Evolutionary conservation across 139 green algal genomes (phyloP).

Genomic region (Zygnema circumcarinatum): DNA sequence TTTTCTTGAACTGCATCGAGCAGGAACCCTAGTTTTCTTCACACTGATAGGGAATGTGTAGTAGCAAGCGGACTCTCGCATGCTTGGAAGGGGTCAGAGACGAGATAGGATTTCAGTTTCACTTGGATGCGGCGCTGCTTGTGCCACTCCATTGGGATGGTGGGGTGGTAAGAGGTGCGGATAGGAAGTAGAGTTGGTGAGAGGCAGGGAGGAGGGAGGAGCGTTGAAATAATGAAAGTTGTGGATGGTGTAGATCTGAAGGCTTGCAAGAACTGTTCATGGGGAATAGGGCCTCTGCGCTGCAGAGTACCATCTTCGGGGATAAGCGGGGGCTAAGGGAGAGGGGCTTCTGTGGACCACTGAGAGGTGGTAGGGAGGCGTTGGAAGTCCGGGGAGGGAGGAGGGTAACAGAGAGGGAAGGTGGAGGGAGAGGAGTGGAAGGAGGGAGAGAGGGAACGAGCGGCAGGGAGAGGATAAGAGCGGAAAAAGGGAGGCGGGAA

Average conservation of each 20-base stretch:
- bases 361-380: not conserved
- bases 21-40: not conserved
- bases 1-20: too few species aligned
- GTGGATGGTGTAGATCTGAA: too few species aligned
- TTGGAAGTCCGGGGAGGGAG: not conserved
- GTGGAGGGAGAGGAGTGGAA: not conserved
- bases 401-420: not conserved
- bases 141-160: not conserved
- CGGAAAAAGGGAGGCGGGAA: not conserved
- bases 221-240: not conserved
- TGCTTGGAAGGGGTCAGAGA: too few species aligned
- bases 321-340: too few species aligned
- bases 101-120: too few species aligned
- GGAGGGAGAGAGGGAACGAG: not conserved
- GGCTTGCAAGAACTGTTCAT: too few species aligned
- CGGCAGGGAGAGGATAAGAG: not conserved
- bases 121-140: too few species aligned
- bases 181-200: not conserved
- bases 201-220: not conserved
- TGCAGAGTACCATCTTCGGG: too few species aligned
- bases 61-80: too few species aligned
- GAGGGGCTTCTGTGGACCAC: too few species aligned
- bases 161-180: too few species aligned
- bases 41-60: not conserved
- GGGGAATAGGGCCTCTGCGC: too few species aligned